phyloP scores from a whole-genome alignment of 306 rosid genomes.

The Calophaca sinica region DNA sequence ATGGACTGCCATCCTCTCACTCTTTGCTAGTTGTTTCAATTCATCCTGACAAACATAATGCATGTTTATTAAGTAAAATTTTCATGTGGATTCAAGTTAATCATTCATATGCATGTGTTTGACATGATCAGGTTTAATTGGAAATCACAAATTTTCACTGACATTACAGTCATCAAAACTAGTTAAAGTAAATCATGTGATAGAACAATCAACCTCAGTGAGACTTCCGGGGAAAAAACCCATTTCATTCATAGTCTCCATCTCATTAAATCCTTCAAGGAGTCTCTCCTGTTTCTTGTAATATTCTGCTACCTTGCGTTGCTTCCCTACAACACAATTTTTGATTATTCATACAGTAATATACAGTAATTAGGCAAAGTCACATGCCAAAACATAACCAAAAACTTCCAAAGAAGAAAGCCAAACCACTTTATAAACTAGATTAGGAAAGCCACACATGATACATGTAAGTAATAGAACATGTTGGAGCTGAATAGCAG shows the following conservation, averaged over 20 bases:
- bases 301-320: constrained; percentile 67
- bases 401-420: not conserved
- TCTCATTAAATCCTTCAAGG: constrained; percentile 79
- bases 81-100: not conserved
- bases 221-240: constrained; percentile 72
- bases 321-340: constrained; percentile 55
- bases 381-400: constrained; percentile 1
- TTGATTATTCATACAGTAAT: not conserved
- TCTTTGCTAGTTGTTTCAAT: constrained; percentile 69
- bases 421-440: not conserved
- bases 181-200: constrained; percentile 17
- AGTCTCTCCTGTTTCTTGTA: constrained; percentile 79
- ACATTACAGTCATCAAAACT: constrained; percentile 8
- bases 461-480: too few species aligned
- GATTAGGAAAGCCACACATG: too few species aligned
- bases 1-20: constrained; percentile 67
- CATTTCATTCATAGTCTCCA: constrained; percentile 70
- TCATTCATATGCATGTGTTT: not conserved
- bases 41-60: constrained; percentile 63
- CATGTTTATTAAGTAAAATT: not conserved
- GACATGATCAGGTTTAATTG: not conserved
- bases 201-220: constrained; percentile 63
- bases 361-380: not conserved
- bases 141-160: not conserved
- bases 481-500: too few species aligned